Percentiles rank a stretch among this genome's conserved stretches.
phyloP scores from a whole-genome alignment of 495 filamentous ascomycete species.

The Rusavskia elegans region DNA sequence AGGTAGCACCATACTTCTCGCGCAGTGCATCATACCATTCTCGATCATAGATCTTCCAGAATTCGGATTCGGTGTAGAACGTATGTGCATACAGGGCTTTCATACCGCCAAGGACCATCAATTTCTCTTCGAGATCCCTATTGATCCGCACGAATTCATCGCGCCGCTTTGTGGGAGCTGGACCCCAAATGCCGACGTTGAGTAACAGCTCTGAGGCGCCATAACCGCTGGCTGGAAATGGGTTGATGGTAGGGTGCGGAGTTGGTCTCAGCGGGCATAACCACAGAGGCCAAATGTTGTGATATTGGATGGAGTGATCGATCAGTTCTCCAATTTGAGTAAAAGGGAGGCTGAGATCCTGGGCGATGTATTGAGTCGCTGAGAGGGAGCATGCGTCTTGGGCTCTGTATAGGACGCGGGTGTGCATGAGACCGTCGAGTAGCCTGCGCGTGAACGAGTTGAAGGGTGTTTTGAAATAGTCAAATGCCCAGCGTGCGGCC shows the following conservation, averaged over 20 bases:
- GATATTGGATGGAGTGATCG: constrained; percentile 24
- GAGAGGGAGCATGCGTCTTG: constrained; percentile 33
- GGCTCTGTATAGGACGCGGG: constrained; percentile 39
- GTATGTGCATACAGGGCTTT: constrained; percentile 44
- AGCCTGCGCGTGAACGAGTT: constrained; percentile 34
- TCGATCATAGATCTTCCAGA: constrained; percentile 37
- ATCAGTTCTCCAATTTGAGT: constrained; percentile 29
- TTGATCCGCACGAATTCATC: constrained; percentile 38
- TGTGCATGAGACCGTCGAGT: constrained; percentile 36
- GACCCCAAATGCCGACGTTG: constrained; percentile 40
- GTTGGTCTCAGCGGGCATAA: constrained; percentile 34
- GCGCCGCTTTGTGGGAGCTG: constrained; percentile 15
- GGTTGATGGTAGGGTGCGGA: constrained; percentile 18
- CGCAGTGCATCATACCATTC: constrained; percentile 31
- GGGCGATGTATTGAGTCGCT: constrained; percentile 30
- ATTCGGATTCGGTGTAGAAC: constrained; percentile 37
- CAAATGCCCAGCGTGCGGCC: constrained; percentile 32
- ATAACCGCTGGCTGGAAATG: constrained; percentile 13
- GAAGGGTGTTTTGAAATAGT: constrained; percentile 41
- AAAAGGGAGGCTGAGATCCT: constrained; percentile 41
- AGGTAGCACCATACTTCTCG: constrained; percentile 30
- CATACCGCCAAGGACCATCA: constrained; percentile 48
- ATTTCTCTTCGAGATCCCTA: constrained; percentile 44
- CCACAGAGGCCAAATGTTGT: constrained; percentile 43
- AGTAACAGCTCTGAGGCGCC: constrained; percentile 22